Conservation (phyloP, 805 yeast species). For the Candida loeiensis region DNA sequence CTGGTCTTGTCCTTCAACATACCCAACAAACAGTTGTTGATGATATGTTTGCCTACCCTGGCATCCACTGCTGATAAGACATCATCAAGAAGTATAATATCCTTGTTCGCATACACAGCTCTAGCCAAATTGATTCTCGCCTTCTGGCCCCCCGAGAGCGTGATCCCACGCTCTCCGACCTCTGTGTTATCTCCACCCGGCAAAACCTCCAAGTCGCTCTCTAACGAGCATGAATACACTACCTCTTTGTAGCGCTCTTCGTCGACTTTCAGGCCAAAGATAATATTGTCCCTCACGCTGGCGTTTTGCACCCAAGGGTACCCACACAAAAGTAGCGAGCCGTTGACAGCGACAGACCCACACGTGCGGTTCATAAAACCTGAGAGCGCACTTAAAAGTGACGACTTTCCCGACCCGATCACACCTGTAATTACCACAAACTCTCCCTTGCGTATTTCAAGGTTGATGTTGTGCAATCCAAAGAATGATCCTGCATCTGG, state of each 20-base stretch:
- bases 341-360: conserved; percentile 54
- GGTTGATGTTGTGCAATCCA: conserved; percentile 43
- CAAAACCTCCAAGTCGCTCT: conserved; percentile 59
- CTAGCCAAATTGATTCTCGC: conserved; percentile 78
- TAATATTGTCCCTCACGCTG: conserved; percentile 69
- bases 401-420: conserved; percentile 80
- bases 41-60: conserved; percentile 76
- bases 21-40: conserved; percentile 65
- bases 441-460: conserved; percentile 59
- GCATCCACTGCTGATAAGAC: conserved; percentile 85
- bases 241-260: conserved; percentile 50
- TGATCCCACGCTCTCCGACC: conserved; percentile 83
- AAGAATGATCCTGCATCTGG: conserved; percentile 17
- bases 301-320: conserved; percentile 84
- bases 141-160: conserved; percentile 84
- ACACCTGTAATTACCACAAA: conserved; percentile 77
- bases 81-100: conserved; percentile 70
- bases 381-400: conserved; percentile 64
- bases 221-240: conserved; percentile 62
- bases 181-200: conserved; percentile 77
- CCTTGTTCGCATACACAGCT: conserved; percentile 68
- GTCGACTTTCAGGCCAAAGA: conserved; percentile 60
- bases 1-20: conserved; percentile 58
- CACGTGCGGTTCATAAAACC: conserved; percentile 61
- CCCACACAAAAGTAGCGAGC: conserved; percentile 54